phyloP scores from a whole-genome alignment of 805 yeast genomes.

The Metschnikowia lunata region DNA sequence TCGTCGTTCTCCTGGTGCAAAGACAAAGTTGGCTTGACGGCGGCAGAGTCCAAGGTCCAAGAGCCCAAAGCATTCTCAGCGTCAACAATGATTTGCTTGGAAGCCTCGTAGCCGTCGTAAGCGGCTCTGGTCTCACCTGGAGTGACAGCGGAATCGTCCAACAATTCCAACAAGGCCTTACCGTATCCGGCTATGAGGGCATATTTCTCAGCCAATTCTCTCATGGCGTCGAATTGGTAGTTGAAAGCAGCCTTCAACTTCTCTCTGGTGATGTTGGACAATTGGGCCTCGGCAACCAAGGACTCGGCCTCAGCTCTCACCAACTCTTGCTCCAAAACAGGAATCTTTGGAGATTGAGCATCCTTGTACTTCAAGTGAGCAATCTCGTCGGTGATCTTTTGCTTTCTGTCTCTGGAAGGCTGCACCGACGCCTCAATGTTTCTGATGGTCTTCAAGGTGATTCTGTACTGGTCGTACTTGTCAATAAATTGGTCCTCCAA shows the following conservation, averaged over 20 bases:
- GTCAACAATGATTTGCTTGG: slow-evolving; percentile 95
- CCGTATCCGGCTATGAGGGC: slow-evolving; percentile 99
- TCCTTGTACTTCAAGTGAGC: slow-evolving; percentile 98
- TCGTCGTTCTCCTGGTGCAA: slow-evolving; percentile 59
- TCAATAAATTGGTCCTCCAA: slow-evolving; percentile 97
- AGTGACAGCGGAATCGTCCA: slow-evolving; percentile 95
- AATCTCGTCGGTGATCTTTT: slow-evolving; percentile 94
- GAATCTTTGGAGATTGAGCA: slow-evolving; percentile 94
- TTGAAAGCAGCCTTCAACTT: slow-evolving; percentile 95
- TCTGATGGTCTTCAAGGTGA: slow-evolving; percentile 89
- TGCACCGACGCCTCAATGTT: slow-evolving; percentile 97
- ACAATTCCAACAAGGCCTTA: slow-evolving; percentile 90
- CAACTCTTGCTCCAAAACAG: slow-evolving; percentile 94
- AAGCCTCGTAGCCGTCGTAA: slow-evolving; percentile 96
- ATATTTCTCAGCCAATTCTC: slow-evolving; percentile 93
- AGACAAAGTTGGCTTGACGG: slow-evolving; percentile 87
- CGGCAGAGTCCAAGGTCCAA: slow-evolving; percentile 96
- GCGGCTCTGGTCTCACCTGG: slow-evolving; percentile 99
- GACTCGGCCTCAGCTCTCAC: slow-evolving; percentile 99
- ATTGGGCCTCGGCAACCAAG: slow-evolving; percentile 97
- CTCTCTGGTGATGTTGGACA: slow-evolving; percentile 96
- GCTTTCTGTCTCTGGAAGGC: slow-evolving; percentile 97
- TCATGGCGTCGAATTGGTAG: slow-evolving; percentile 92
- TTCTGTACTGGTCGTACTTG: slow-evolving; percentile 96
- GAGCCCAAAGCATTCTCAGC: slow-evolving; percentile 92